Evolutionary conservation across 805 yeast species (phyloP), one percentile per base, ranked within the genome.

Genomic region (Candida ortonii): DNA sequence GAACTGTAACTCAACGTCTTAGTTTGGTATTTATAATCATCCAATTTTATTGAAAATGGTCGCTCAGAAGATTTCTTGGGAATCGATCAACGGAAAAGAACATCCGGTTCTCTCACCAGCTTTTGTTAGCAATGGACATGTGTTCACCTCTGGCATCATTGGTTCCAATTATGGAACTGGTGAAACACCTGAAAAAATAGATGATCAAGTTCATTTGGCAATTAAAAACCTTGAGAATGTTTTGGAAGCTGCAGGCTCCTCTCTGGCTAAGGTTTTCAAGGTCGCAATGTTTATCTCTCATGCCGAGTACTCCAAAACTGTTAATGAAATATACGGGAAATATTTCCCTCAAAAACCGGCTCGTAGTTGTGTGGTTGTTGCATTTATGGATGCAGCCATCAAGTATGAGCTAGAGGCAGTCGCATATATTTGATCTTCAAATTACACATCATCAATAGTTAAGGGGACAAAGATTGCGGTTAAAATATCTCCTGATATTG

Each of bases 321-420:
- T 74, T 38, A 74, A 73, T 53, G 53, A 63, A 29, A 61, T 73
- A 20, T 75, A 73, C 46, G 65, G 59, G 10, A 59, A 67, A 41
- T 62, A 67, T 47, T 73, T 74, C 55, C 64, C 68, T 2, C 62
- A 62, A 24, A 62, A 62, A 43, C 80, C 80, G n/a, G 76, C 76
- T 5, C 63, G 80, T 55, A 64, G 70, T 33, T 70, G 76, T 51
- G 63, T 74, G 20, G 64, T 74, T 33, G 78, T 68, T 25, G 70
- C 64, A 6, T 73, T 74, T 53, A 72, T 72, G 58, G 70, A 72
- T 52, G 62, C 70, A 5, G 49, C 59, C 9, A 49, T 72, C 30
- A 68, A 71, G 47, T 71, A 71, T 32, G 79, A 73, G 47, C 50
- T 73, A 33, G 78, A 73, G 44, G 65, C 44, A 1, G 36, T 45